Evolutionary conservation across 78 protist species (phyloP).

Genomic region (Isochrysis galbana): DNA sequence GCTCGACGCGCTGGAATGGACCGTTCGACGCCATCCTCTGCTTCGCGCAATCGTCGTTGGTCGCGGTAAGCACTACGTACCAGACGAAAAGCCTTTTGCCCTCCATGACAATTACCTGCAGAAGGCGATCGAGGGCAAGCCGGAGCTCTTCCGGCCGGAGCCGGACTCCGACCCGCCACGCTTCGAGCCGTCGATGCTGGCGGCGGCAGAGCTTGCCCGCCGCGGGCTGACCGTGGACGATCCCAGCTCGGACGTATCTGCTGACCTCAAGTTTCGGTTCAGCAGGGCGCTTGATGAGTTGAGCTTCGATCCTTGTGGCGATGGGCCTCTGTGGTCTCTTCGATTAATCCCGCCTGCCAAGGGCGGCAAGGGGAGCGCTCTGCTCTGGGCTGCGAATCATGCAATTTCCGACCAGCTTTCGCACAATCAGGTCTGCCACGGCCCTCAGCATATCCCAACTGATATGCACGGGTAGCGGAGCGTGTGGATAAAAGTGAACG

Average conservation of each 20-base stretch:
- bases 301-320: background rate
- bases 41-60: background rate
- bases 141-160: background rate
- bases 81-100: background rate
- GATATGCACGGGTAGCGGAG: too few relatives aligned
- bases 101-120: background rate
- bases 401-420: slow-evolving; percentile 17
- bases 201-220: background rate
- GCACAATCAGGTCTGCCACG: too few relatives aligned
- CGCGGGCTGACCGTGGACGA: background rate
- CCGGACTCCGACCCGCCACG: background rate
- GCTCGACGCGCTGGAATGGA: background rate
- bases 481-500: too few relatives aligned
- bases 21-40: background rate
- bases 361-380: background rate
- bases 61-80: background rate
- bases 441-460: too few relatives aligned
- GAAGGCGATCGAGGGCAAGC: background rate
- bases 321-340: background rate
- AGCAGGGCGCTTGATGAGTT: background rate
- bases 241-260: too few relatives aligned
- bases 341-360: background rate
- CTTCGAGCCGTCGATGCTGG: slow-evolving; percentile 1
- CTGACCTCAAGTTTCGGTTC: background rate
- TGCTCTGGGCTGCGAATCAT: background rate